Evolutionary conservation across 352 stramenopile species (phyloP).

Genomic region (Pythium graminicola): DNA sequence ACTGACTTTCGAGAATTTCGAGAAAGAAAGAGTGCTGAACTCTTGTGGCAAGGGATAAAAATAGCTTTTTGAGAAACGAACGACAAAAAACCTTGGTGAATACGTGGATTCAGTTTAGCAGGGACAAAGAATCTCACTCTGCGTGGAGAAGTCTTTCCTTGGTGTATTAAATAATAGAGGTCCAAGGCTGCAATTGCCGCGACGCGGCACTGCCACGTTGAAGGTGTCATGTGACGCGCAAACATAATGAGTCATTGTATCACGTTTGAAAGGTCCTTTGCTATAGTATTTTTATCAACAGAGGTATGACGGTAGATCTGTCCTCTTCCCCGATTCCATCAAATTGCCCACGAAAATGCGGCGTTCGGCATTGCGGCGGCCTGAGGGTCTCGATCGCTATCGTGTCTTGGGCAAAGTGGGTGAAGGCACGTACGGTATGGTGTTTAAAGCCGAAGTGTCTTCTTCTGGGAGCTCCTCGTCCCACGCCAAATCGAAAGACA

Average conservation of each 20-base stretch:
- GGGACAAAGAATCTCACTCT: conserved; percentile 2
- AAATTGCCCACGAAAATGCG: conserved; percentile 32
- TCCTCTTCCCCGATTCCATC: not conserved
- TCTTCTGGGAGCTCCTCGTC: conserved; percentile 27
- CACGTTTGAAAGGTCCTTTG: too few relatives aligned
- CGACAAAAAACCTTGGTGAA: not conserved
- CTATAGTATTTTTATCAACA: too few relatives aligned
- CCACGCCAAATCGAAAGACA: conserved; percentile 6
- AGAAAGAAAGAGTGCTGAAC: not conserved
- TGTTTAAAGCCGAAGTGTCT: conserved; percentile 82
- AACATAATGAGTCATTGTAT: too few relatives aligned
- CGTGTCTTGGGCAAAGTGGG: conserved; percentile 83
- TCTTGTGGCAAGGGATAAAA: not conserved
- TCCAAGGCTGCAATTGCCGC: not conserved
- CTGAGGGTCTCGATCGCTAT: conserved; percentile 78
- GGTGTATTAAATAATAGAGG: too few relatives aligned
- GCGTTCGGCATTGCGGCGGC: conserved; percentile 48
- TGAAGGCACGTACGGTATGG: conserved; percentile 85
- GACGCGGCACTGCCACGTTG: conserved; percentile 17
- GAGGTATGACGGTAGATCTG: conserved; percentile 10
- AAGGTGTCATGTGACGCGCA: conserved; percentile 19
- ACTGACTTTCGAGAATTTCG: not conserved
- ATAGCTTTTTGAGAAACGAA: not conserved
- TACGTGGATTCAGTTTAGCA: conserved; percentile 4
- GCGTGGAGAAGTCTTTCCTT: not conserved